Evolutionary conservation across 305 asterid genomes (phyloP).

Genomic region (Fraxinus sp.): DNA sequence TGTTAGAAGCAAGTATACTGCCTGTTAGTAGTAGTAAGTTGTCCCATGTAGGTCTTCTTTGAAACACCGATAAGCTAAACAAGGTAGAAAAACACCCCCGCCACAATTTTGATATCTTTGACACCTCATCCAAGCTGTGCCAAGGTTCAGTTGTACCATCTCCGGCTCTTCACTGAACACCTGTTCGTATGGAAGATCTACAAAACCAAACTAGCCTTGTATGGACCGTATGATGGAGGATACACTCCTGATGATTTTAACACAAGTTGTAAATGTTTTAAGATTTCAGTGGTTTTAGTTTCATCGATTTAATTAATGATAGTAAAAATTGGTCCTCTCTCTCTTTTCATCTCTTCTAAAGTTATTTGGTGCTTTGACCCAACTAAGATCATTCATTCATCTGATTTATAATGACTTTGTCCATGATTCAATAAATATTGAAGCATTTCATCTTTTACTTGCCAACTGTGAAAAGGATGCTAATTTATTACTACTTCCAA

Average conservation of each 20-base stretch:
- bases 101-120: not conserved
- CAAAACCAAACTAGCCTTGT: not conserved
- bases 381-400: not conserved
- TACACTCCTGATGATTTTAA: not conserved
- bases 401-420: not conserved
- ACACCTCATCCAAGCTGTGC: not conserved
- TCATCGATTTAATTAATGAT: not conserved
- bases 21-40: not conserved
- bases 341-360: not conserved
- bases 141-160: not conserved
- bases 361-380: not conserved
- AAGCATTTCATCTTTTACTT: not conserved
- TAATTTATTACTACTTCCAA: not conserved
- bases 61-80: not conserved
- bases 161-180: not conserved
- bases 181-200: not conserved
- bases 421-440: not conserved
- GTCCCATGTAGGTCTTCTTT: not conserved
- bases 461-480: not conserved
- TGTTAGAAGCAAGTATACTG: not conserved
- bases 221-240: not conserved
- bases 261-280: not conserved
- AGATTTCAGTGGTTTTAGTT: not conserved
- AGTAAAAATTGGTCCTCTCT: not conserved
- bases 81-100: not conserved